Evolutionary conservation across 495 filamentous ascomycete genomes (phyloP).

Genomic region (Lepidopterella palustris): DNA sequence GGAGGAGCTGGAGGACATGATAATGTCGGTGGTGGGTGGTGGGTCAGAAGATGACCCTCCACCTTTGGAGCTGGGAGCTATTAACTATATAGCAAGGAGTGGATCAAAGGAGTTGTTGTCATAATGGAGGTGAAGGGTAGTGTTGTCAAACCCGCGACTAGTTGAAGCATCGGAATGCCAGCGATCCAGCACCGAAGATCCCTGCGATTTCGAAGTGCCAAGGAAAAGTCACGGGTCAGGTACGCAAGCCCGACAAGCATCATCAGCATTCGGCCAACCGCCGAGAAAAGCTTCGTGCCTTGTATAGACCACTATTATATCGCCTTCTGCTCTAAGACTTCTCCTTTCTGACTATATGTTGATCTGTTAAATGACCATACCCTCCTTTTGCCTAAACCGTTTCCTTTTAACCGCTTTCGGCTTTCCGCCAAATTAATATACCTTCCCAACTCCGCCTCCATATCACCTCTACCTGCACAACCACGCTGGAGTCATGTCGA

Average conservation of each 20-base stretch:
- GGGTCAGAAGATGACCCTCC: not conserved
- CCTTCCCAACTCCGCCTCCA: not conserved
- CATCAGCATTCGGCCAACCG: not conserved
- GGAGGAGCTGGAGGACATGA: slow-evolving; percentile 18
- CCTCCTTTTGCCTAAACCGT: not conserved
- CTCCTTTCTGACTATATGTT: not conserved
- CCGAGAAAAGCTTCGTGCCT: not conserved
- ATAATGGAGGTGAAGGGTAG: too few relatives aligned
- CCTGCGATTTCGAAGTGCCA: not conserved
- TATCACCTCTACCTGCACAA: slow-evolving; percentile 5
- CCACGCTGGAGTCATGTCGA: slow-evolving; percentile 46
- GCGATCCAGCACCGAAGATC: not conserved
- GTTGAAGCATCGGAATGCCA: not conserved
- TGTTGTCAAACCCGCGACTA: too few relatives aligned
- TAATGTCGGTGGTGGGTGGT: not conserved
- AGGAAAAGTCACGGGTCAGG: not conserved
- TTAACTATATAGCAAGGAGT: slow-evolving; percentile 9
- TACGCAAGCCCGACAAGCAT: not conserved
- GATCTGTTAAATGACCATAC: not conserved
- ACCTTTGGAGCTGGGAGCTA: not conserved
- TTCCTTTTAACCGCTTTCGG: slow-evolving; percentile 1
- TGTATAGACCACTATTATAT: not conserved
- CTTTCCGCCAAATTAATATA: too few relatives aligned
- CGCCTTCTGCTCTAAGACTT: not conserved
- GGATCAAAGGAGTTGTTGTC: slow-evolving; percentile 1